These are phyloP conservation scores for Oenanthe sinensis DNA, from an alignment of 129 eudicot genomes.

Conservation along the genomic window DNA sequence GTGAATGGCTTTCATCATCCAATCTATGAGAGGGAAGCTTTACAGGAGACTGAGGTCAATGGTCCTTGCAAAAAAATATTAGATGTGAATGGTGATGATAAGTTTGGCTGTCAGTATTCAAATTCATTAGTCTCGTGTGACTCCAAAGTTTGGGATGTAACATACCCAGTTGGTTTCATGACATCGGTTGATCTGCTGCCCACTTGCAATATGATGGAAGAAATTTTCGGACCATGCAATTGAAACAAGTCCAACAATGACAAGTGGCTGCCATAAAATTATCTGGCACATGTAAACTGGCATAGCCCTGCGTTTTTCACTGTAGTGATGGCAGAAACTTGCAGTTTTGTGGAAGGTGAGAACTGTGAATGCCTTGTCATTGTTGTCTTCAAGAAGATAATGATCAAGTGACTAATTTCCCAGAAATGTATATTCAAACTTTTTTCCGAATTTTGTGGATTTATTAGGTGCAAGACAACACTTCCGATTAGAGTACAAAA, in stretches of 20 bases:
- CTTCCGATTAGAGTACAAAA: neutral
- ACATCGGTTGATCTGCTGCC: constrained; percentile 42
- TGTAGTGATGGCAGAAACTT: neutral
- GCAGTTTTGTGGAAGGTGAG: neutral
- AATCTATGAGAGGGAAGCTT: constrained; percentile 10
- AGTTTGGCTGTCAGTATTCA: constrained; percentile 26
- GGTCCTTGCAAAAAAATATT: constrained; percentile 10
- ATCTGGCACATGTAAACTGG: neutral
- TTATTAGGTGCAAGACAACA: neutral
- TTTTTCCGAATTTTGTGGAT: neutral
- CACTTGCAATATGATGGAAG: constrained; percentile 53
- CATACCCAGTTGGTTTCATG: constrained; percentile 23
- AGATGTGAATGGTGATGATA: constrained; percentile 2
- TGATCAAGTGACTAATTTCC: neutral
- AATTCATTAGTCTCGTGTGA: constrained; percentile 23
- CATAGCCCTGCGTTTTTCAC: neutral
- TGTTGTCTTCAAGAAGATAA: neutral
- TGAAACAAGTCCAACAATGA: constrained; percentile 21
- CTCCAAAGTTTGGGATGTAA: constrained; percentile 24
- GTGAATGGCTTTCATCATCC: neutral
- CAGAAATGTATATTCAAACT: neutral
- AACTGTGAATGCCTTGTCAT: neutral
- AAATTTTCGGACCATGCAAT: constrained; percentile 42
- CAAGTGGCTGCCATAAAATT: constrained; percentile 3
- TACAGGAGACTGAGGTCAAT: constrained; percentile 13